phyloP scores from a whole-genome alignment of 805 yeast genomes.

The Yamadazyma sp. region DNA sequence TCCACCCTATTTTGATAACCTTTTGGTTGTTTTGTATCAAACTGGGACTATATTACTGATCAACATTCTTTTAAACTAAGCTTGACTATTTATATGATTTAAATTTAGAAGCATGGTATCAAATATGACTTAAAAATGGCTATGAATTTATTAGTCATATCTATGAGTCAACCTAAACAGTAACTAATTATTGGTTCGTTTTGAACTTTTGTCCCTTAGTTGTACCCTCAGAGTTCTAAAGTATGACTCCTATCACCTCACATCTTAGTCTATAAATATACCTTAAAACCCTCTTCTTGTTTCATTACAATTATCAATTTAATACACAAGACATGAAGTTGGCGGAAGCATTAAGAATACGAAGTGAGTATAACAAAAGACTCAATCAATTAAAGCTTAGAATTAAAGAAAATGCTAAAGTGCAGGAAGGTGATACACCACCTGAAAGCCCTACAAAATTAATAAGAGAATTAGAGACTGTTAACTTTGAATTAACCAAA shows the following conservation, averaged over 20 bases:
- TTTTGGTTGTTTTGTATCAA: conserved; percentile 10
- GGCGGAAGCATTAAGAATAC: conserved; percentile 12
- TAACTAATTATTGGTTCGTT: too few relatives aligned
- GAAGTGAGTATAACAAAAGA: conserved; percentile 10
- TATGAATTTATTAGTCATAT: too few relatives aligned
- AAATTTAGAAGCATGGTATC: too few relatives aligned
- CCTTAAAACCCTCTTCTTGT: too few relatives aligned
- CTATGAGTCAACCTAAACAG: too few relatives aligned
- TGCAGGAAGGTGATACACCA: conserved; percentile 12
- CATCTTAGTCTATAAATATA: too few relatives aligned
- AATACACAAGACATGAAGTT: background rate
- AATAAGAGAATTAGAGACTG: conserved; percentile 1
- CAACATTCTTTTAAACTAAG: conserved; percentile 16
- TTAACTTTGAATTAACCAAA: conserved; percentile 6
- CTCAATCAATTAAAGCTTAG: conserved; percentile 6
- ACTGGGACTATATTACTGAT: conserved; percentile 32
- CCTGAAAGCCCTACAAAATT: conserved; percentile 5
- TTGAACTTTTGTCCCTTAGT: too few relatives aligned
- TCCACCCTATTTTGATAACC: conserved; percentile 40
- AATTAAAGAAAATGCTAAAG: conserved; percentile 9
- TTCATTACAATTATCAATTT: too few relatives aligned
- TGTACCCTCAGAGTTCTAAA: too few relatives aligned
- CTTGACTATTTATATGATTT: too few relatives aligned
- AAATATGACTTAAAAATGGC: too few relatives aligned
- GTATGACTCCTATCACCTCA: too few relatives aligned